Conservation (phyloP, 345 rosid species). For the Euphorbia pulcherrima region DNA sequence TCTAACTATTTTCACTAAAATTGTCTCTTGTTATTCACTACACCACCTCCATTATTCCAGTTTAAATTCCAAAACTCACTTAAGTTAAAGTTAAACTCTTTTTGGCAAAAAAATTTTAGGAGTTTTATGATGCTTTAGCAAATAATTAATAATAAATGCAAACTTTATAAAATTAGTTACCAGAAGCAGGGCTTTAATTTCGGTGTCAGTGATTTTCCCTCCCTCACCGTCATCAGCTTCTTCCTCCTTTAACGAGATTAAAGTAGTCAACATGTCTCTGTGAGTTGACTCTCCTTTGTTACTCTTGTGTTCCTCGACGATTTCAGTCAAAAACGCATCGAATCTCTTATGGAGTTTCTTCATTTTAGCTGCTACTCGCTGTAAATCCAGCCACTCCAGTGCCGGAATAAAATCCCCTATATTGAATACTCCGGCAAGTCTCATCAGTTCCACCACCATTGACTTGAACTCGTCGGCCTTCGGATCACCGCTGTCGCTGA, state of each 20-base stretch:
- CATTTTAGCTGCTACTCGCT: constrained; percentile 80
- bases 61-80: too few relatives aligned
- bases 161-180: constrained; percentile 29
- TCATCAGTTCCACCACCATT: constrained; percentile 88
- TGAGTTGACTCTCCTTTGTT: constrained; percentile 19
- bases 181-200: constrained; percentile 80
- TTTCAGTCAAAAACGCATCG: constrained; percentile 52
- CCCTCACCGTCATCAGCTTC: constrained; percentile 42
- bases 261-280: constrained; percentile 48
- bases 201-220: constrained; percentile 62
- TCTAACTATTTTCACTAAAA: too few relatives aligned
- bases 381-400: constrained; percentile 75
- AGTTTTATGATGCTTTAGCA: too few relatives aligned
- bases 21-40: too few relatives aligned
- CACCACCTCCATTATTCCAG: too few relatives aligned
- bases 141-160: too few relatives aligned
- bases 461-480: constrained; percentile 82
- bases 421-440: constrained; percentile 74
- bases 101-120: too few relatives aligned
- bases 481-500: constrained; percentile 50
- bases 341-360: constrained; percentile 75
- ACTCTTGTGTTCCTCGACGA: constrained; percentile 59
- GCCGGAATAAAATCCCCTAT: constrained; percentile 81
- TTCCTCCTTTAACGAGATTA: constrained; percentile 55
- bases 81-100: too few relatives aligned